A percentile compares a stretch with the other conserved stretches of the same genome.
These are phyloP conservation scores for Ehretia macrophylla DNA, from an alignment of 257 asterid genomes.

Conservation along the genomic window DNA sequence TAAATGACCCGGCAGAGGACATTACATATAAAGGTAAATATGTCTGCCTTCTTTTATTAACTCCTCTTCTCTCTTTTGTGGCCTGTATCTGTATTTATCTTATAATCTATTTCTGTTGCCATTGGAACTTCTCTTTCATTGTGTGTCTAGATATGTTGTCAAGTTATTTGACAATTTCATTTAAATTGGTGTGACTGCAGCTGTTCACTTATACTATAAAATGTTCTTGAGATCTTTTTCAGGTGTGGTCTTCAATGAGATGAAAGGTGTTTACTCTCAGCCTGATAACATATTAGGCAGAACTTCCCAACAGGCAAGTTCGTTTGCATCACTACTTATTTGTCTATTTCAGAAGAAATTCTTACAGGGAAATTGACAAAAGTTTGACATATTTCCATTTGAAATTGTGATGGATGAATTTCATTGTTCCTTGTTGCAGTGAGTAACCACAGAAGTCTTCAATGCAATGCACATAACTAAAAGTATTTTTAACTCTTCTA, in stretches of 20 bases:
- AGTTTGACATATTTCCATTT: too few species aligned
- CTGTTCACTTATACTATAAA: conserved; percentile 9
- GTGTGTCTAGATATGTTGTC: too few species aligned
- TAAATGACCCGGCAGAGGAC: conserved; percentile 93
- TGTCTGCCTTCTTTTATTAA: background rate
- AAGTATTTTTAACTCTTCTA: background rate
- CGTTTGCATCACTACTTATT: background rate
- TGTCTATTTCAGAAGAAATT: background rate
- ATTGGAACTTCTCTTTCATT: background rate
- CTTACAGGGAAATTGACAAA: too few species aligned
- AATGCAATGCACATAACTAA: too few species aligned
- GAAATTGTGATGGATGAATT: too few species aligned
- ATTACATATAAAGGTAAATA: conserved; percentile 83
- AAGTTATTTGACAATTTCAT: too few species aligned
- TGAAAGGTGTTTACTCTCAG: conserved; percentile 99
- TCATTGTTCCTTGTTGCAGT: too few species aligned
- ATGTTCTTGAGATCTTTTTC: conserved; percentile 18
- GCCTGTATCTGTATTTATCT: background rate
- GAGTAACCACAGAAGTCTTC: too few species aligned
- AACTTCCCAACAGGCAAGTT: conserved; percentile 75
- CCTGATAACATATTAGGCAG: conserved; percentile 97
- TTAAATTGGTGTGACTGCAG: too few species aligned
- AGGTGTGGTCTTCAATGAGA: conserved; percentile 99
- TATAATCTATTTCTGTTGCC: background rate
- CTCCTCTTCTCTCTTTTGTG: too few species aligned